Base-by-base conservation (phyloP, 2,329 filamentous ascomycete species). In the Talaromyces piceae region DNA sequence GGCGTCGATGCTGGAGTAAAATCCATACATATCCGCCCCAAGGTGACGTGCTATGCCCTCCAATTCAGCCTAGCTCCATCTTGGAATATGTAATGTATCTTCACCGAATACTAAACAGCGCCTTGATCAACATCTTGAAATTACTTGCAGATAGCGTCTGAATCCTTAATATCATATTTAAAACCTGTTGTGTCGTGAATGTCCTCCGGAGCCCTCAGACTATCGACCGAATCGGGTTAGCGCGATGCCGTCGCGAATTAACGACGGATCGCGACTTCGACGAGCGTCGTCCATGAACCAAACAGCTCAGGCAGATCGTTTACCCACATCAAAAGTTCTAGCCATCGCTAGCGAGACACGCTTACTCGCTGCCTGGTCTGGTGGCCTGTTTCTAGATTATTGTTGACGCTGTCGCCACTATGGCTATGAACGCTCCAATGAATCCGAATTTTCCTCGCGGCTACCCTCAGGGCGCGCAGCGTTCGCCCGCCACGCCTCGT, bases 1-100 rank as follows among this genome's bases (percentile, higher is more conserved):
- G 76, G 93, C 93, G 47, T 95, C 89, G 54, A 77, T 94, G 78
- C 77, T 98, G 61, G 93, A 98, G 79, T 98, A 83, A 63, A 43
- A 25, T 43, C 11, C 39, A 25, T 25, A 25, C 39, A 16, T 43
- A 16, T 43, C 20, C n/a, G 25, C 23, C 11, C 22, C 13, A 37
- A 18, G 33, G 16, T 37, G 33, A 37, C 33, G n/a, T 37, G 33
- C 33, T 37, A 20, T 37, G 16, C 16, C 13, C 33, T 37, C 33
- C 33, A 20, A 9, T 20, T 18, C 7, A 37, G 20, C 33, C 33
- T n/a, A n/a, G n/a, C n/a, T n/a, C n/a, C 16, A 12, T 43, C 39
- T 43, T 43, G 39, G 39, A 25, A 43, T n/a, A 43, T 43, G 39
- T 43, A 43, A 43, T 43, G 39, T 43, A 43, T 18, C 39, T n/a